Conservation (phyloP, 176 grass and related monocot species). For the Triticum monococcum region DNA sequence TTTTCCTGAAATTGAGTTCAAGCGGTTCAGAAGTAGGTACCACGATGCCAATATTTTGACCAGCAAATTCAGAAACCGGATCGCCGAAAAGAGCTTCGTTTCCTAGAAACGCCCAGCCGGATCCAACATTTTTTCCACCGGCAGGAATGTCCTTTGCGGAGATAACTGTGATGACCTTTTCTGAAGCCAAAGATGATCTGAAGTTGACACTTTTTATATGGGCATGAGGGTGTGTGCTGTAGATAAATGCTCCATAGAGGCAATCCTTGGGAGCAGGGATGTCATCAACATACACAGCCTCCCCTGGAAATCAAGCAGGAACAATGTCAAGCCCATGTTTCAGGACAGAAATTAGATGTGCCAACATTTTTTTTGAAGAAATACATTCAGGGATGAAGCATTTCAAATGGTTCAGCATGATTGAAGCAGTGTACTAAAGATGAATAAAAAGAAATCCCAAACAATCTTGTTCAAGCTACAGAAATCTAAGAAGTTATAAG, state of each 20-base stretch:
- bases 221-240: constrained; percentile 73
- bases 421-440: not conserved
- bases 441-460: not conserved
- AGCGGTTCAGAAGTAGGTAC: constrained; percentile 39
- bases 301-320: constrained; percentile 45
- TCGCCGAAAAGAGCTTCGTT: constrained; percentile 62
- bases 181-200: constrained; percentile 51
- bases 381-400: not conserved
- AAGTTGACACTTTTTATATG: constrained; percentile 50
- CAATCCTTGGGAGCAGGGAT: constrained; percentile 81
- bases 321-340: constrained; percentile 14
- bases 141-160: constrained; percentile 73
- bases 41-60: constrained; percentile 78
- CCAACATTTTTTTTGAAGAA: not conserved
- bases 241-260: constrained; percentile 87
- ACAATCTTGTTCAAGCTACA: not conserved
- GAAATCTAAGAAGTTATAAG: not conserved
- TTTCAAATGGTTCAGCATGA: constrained; percentile 7
- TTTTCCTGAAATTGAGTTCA: not conserved
- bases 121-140: constrained; percentile 60
- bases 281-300: constrained; percentile 88
- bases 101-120: constrained; percentile 27
- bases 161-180: constrained; percentile 61
- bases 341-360: not conserved
- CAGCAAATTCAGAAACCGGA: constrained; percentile 62